Conservation (phyloP, 2,329 filamentous ascomycete genomes). For the Trichoderma cornu-damae region DNA sequence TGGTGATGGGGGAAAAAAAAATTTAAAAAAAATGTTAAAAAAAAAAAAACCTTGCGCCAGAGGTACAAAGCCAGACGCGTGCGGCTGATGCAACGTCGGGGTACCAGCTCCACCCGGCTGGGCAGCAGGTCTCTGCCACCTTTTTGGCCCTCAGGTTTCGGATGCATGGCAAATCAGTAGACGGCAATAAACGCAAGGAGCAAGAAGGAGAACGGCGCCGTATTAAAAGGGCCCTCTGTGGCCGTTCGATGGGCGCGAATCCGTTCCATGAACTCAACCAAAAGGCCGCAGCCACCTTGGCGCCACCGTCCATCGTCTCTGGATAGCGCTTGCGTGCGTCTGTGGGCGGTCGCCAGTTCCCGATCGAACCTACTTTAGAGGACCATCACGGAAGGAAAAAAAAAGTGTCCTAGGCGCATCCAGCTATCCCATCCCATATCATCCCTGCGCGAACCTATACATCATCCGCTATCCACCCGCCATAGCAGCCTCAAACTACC, state of each 20-base stretch:
- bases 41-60: neutral
- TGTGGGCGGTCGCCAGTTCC: neutral
- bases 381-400: conserved; percentile 17
- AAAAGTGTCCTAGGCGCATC: conserved; percentile 20
- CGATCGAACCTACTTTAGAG: conserved; percentile 12
- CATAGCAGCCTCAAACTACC: conserved; percentile 1
- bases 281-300: neutral
- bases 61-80: conserved; percentile 6
- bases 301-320: conserved; percentile 3
- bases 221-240: conserved; percentile 4
- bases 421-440: conserved; percentile 5
- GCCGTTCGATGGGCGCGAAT: neutral
- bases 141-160: conserved; percentile 13
- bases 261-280: conserved; percentile 1
- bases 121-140: conserved; percentile 1
- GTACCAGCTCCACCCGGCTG: conserved; percentile 10
- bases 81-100: conserved; percentile 15
- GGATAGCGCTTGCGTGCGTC: conserved; percentile 7
- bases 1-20: no score
- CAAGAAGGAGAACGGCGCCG: neutral
- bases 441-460: conserved; percentile 14
- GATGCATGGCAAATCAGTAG: conserved; percentile 8
- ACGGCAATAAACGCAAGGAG: conserved; percentile 12
- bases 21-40: no score
- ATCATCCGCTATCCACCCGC: conserved; percentile 6